phyloP scores from a whole-genome alignment of 1,284 basidiomycete species.

The Microbotryum silenes-acaulis region DNA sequence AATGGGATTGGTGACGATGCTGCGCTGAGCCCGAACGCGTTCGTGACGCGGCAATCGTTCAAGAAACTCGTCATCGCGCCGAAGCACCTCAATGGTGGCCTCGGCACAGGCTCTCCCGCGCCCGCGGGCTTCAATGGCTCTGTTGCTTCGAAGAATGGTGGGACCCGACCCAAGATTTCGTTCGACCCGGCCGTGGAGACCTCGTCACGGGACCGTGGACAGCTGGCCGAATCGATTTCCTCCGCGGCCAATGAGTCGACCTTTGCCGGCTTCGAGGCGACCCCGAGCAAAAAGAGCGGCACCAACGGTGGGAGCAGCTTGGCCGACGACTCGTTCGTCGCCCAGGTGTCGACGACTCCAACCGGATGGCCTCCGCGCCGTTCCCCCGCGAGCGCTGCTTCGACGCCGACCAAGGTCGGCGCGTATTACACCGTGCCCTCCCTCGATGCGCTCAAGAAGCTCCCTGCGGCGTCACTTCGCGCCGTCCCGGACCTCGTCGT shows the following conservation, averaged over 20 bases:
- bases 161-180: constrained; percentile 6
- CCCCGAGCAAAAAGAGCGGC: constrained; percentile 6
- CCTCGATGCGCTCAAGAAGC: constrained; percentile 59
- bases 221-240: too few relatives aligned
- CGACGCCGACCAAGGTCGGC: constrained; percentile 52
- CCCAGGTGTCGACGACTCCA: background rate
- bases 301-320: background rate
- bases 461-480: constrained; percentile 66
- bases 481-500: constrained; percentile 64
- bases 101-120: constrained; percentile 26
- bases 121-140: constrained; percentile 3
- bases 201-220: too few relatives aligned
- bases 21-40: constrained; percentile 51
- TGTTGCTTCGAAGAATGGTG: background rate
- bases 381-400: background rate
- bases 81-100: constrained; percentile 39
- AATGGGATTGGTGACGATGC: constrained; percentile 52
- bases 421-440: constrained; percentile 83
- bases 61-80: constrained; percentile 90
- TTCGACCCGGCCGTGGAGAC: background rate
- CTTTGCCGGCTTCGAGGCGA: background rate
- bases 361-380: background rate
- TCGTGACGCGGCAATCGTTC: constrained; percentile 67
- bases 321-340: constrained; percentile 9
- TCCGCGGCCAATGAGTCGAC: too few relatives aligned